phyloP scores from a whole-genome alignment of 306 rosid species.

The Senna tora region DNA sequence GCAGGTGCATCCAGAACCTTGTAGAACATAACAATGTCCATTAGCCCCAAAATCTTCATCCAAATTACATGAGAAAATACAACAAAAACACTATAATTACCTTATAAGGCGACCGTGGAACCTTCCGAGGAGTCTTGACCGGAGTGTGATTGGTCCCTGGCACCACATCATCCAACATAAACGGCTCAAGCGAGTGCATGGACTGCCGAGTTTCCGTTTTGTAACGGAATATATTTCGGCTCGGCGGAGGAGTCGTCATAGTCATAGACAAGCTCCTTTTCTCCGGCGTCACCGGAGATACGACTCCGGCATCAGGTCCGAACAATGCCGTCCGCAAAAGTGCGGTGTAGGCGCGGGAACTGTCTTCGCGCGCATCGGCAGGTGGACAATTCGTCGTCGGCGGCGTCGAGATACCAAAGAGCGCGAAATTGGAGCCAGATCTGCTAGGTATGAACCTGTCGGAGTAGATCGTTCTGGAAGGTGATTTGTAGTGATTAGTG shows the following conservation, averaged over 20 bases:
- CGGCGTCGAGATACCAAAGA: constrained; percentile 63
- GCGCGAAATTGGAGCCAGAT: constrained; percentile 89
- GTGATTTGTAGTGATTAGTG: constrained; percentile 66
- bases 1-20: constrained; percentile 99
- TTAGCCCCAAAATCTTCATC: constrained; percentile 4
- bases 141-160: constrained; percentile 72
- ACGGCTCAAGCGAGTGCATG: constrained; percentile 82
- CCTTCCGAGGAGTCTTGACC: constrained; percentile 84
- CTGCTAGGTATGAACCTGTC: constrained; percentile 93
- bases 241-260: too few species aligned
- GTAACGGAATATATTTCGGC: constrained; percentile 86
- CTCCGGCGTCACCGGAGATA: constrained; percentile 68
- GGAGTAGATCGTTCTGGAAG: constrained; percentile 87
- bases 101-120: constrained; percentile 95
- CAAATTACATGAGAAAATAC: constrained; percentile 20
- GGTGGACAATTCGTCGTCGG: constrained; percentile 43
- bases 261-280: constrained; percentile 54
- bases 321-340: constrained; percentile 81
- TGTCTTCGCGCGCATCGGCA: constrained; percentile 66
- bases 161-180: constrained; percentile 67
- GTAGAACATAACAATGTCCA: constrained; percentile 16
- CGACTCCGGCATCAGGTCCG: constrained; percentile 73
- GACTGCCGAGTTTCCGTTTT: constrained; percentile 87
- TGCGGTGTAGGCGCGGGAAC: constrained; percentile 65
- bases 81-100: constrained; percentile 37